These are phyloP conservation scores for Hysterangium stoloniferum DNA, from an alignment of 768 basidiomycete genomes.

Conservation along the genomic window DNA sequence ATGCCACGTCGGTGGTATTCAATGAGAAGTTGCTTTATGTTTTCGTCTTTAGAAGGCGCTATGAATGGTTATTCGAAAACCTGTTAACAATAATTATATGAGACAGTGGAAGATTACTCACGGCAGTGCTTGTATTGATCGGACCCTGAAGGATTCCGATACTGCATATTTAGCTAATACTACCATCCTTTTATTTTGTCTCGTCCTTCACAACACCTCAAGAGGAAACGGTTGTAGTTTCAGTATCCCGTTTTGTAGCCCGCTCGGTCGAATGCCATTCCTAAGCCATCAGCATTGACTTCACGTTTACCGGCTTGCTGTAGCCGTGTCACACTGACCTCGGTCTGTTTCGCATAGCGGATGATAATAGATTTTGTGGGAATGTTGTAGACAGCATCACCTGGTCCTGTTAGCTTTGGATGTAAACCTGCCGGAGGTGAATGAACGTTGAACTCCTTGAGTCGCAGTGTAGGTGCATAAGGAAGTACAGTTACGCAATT, in stretches of 20 bases:
- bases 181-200: too few species aligned
- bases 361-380: conserved; percentile 37
- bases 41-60: too few species aligned
- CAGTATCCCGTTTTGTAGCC: conserved; percentile 11
- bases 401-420: conserved; percentile 25
- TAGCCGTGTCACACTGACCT: conserved; percentile 46
- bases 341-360: conserved; percentile 44
- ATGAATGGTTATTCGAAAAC: too few species aligned
- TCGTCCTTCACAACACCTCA: too few species aligned
- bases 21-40: too few species aligned
- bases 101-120: too few species aligned
- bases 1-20: too few species aligned
- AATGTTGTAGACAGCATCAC: conserved; percentile 37
- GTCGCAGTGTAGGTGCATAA: conserved; percentile 22
- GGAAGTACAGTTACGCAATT: conserved; percentile 21
- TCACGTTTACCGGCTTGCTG: conserved; percentile 54
- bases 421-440: conserved; percentile 11
- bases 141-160: too few species aligned
- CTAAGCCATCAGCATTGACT: conserved; percentile 61
- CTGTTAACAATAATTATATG: too few species aligned
- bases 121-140: too few species aligned
- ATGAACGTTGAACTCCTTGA: conserved; percentile 18
- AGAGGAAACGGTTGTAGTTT: conserved; percentile 3
- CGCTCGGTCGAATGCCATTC: conserved; percentile 49
- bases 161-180: too few species aligned